These are phyloP conservation scores for Beauveria australis DNA, from an alignment of 2,329 filamentous ascomycete species.

Conservation along the genomic window DNA sequence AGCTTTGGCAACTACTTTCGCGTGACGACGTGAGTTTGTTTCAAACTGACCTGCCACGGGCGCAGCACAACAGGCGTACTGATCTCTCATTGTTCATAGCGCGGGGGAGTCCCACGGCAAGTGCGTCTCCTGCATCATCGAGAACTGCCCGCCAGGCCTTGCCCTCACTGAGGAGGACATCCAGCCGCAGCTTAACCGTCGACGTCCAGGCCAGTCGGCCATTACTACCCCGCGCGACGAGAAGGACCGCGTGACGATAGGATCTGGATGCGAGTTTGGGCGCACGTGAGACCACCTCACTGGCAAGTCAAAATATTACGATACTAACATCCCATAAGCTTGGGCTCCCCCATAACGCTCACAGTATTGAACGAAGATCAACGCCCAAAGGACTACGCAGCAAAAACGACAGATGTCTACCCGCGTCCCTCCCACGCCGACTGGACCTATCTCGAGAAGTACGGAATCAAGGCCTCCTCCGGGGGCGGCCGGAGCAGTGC, in stretches of 20 bases:
- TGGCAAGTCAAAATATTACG: background rate
- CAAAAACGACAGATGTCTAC: constrained; percentile 35
- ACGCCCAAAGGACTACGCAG: constrained; percentile 83
- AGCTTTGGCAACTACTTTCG: constrained; percentile 74
- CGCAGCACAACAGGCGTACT: background rate
- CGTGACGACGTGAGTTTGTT: constrained; percentile 63
- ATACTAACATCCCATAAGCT: constrained; percentile 15
- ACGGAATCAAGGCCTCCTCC: constrained; percentile 84
- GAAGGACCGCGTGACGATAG: constrained; percentile 84
- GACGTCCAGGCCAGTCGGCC: constrained; percentile 78
- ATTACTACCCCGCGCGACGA: constrained; percentile 94
- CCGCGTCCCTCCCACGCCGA: constrained; percentile 90
- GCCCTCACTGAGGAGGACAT: constrained; percentile 78
- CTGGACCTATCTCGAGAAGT: constrained; percentile 96
- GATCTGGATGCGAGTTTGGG: constrained; percentile 86
- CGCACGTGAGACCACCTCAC: constrained; percentile 42
- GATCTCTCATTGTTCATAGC: constrained; percentile 21
- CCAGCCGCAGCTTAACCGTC: constrained; percentile 87
- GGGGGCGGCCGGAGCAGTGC: constrained; percentile 87
- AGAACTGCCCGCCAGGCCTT: constrained; percentile 84
- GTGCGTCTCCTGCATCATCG: constrained; percentile 90
- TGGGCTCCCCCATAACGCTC: constrained; percentile 86
- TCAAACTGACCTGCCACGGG: constrained; percentile 4
- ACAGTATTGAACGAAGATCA: constrained; percentile 89
- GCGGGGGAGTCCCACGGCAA: constrained; percentile 71